Conservation (phyloP, 2,329 filamentous ascomycete genomes). For the Stagonosporopsis cucurbitacearum region DNA sequence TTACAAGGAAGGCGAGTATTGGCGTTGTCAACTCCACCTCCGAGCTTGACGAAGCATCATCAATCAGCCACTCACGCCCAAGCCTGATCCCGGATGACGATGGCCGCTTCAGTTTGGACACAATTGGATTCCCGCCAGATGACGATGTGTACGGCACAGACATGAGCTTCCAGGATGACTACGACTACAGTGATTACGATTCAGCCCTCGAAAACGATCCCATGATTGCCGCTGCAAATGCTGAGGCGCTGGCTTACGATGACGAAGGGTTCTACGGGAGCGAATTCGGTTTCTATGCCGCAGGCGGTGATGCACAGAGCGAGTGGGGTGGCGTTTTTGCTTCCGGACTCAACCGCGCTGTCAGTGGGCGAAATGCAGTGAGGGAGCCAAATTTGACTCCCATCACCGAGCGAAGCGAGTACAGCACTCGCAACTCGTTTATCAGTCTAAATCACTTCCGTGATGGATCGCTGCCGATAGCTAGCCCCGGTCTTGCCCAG, state of each 20-base stretch:
- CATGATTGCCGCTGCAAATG: slow-evolving; percentile 94
- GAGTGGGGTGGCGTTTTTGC: slow-evolving; percentile 89
- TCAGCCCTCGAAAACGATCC: slow-evolving; percentile 70
- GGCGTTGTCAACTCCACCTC: slow-evolving; percentile 37
- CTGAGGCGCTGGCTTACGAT: slow-evolving; percentile 89
- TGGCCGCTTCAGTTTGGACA: slow-evolving; percentile 56
- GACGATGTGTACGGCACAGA: slow-evolving; percentile 43
- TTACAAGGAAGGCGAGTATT: slow-evolving; percentile 66
- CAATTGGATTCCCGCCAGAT: slow-evolving; percentile 48
- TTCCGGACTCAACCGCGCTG: slow-evolving; percentile 69
- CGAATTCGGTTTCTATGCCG: slow-evolving; percentile 95
- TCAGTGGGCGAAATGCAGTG: slow-evolving; percentile 68
- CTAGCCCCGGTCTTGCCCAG: slow-evolving; percentile 74
- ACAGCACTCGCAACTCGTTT: slow-evolving; percentile 91
- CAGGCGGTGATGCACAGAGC: slow-evolving; percentile 63
- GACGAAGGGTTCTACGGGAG: slow-evolving; percentile 93
- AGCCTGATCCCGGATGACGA: slow-evolving; percentile 60
- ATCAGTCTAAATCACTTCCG: slow-evolving; percentile 70
- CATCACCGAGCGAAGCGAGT: slow-evolving; percentile 94
- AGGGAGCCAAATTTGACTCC: slow-evolving; percentile 92
- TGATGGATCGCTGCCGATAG: slow-evolving; percentile 59
- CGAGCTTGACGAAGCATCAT: slow-evolving; percentile 45
- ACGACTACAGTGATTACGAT: slow-evolving; percentile 65
- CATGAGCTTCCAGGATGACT: slow-evolving; percentile 51
- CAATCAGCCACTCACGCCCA: slow-evolving; percentile 45